phyloP scores from a whole-genome alignment of 495 filamentous ascomycete genomes.

The Penicillium pulvis region DNA sequence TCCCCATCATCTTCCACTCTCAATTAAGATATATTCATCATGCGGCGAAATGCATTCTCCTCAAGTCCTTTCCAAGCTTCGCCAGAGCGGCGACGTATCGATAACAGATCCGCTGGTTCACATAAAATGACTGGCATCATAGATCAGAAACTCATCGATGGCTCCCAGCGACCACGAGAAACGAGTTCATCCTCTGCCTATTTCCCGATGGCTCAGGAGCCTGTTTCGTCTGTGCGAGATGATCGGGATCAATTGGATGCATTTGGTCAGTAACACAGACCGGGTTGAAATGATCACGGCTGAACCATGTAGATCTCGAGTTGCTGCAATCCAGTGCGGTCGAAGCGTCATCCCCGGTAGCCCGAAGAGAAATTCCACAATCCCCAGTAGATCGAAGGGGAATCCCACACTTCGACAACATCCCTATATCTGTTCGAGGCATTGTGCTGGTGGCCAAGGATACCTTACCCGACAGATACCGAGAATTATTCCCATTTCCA shows the following conservation, averaged over 20 bases:
- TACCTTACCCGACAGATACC: conserved; percentile 75
- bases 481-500: conserved; percentile 74
- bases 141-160: conserved; percentile 33
- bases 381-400: neutral
- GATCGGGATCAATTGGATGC: conserved; percentile 45
- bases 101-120: conserved; percentile 4
- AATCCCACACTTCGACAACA: conserved; percentile 26
- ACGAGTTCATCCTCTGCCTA: conserved; percentile 7
- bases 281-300: neutral
- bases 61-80: conserved; percentile 13
- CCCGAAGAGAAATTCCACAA: conserved; percentile 1
- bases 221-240: conserved; percentile 12
- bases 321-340: conserved; percentile 21
- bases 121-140: conserved; percentile 21
- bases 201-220: neutral
- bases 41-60: conserved; percentile 14
- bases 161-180: conserved; percentile 21
- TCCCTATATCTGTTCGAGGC: conserved; percentile 56
- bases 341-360: neutral
- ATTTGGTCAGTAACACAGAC: conserved; percentile 48
- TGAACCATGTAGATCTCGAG: conserved; percentile 36
- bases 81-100: conserved; percentile 14
- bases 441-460: conserved; percentile 73
- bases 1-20: neutral
- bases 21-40: conserved; percentile 3